Evolutionary conservation across 1,284 basidiomycete genomes (phyloP).

Genomic region (Mrakiaceae sp.): DNA sequence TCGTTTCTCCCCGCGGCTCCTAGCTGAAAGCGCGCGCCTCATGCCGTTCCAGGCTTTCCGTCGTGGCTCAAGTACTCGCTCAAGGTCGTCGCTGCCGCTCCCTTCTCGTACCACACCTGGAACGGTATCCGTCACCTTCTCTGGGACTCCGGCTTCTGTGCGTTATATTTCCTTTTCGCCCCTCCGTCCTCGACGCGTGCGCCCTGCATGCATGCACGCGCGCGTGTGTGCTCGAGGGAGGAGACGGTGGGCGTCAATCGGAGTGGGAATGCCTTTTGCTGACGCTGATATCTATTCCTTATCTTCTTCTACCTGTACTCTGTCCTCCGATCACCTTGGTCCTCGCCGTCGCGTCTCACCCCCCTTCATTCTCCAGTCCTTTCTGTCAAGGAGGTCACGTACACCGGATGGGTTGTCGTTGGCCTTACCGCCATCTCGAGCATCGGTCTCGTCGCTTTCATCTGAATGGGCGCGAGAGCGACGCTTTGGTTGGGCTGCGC

Average conservation of each 20-base stretch:
- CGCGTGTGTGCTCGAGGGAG: no score
- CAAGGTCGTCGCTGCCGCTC: conserved; percentile 65
- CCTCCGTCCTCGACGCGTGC: background rate
- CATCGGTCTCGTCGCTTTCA: background rate
- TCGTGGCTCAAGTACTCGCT: conserved; percentile 59
- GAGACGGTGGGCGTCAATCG: no score
- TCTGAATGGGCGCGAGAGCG: background rate
- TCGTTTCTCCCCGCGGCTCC: conserved; percentile 19
- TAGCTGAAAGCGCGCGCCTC: background rate
- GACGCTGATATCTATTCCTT: no score
- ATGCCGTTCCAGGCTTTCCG: conserved; percentile 40
- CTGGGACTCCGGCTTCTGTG: conserved; percentile 87
- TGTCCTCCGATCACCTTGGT: background rate
- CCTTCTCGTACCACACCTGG: conserved; percentile 80
- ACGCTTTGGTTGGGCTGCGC: no score
- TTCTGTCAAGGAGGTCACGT: conserved; percentile 14
- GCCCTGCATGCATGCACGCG: no score
- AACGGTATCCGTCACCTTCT: conserved; percentile 85
- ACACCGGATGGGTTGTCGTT: conserved; percentile 12
- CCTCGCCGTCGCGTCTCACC: background rate
- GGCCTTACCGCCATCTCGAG: conserved; percentile 3
- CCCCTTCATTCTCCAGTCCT: conserved; percentile 7
- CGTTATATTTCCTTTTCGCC: conserved; percentile 32
- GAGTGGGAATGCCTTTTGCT: no score
- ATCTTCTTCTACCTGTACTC: background rate